phyloP scores from a whole-genome alignment of 2,329 filamentous ascomycete genomes.

The Hypoxylon sp. region DNA sequence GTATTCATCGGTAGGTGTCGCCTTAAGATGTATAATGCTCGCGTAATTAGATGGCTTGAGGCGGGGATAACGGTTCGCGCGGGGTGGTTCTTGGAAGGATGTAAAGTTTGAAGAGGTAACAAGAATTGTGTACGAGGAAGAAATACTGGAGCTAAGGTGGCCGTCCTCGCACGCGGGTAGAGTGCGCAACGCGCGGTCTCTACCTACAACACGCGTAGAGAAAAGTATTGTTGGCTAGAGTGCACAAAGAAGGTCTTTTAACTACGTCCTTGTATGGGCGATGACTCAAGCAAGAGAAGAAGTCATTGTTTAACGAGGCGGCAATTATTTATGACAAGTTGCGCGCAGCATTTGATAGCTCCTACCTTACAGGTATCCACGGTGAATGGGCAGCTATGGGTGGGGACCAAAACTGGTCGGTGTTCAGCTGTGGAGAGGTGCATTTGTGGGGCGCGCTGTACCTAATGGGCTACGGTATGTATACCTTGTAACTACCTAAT shows the following conservation, averaged over 20 bases:
- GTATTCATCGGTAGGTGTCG: conserved; percentile 45
- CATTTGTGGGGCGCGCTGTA: background rate
- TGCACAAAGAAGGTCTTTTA: background rate
- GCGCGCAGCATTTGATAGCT: conserved; percentile 1
- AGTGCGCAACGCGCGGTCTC: conserved; percentile 4
- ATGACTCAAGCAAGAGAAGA: background rate
- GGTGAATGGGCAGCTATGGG: background rate
- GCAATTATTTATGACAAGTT: conserved; percentile 4
- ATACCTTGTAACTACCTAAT: too few species aligned
- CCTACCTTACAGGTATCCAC: background rate
- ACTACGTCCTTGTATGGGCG: background rate
- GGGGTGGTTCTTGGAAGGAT: background rate
- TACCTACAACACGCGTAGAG: background rate
- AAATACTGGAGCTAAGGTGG: background rate
- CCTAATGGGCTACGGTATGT: background rate
- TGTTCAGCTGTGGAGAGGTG: background rate
- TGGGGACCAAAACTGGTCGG: background rate
- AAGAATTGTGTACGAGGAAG: background rate
- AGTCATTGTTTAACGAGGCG: background rate
- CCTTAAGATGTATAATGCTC: background rate
- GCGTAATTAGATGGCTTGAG: background rate
- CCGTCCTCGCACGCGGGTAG: conserved; percentile 6
- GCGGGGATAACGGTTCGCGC: background rate
- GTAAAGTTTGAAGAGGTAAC: background rate
- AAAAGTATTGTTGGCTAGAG: background rate